Percentiles rank a stretch among this genome's conserved stretches.
These are phyloP conservation scores for Leccinum rimulosum DNA, from an alignment of 768 basidiomycete genomes.

Conservation along the genomic window DNA sequence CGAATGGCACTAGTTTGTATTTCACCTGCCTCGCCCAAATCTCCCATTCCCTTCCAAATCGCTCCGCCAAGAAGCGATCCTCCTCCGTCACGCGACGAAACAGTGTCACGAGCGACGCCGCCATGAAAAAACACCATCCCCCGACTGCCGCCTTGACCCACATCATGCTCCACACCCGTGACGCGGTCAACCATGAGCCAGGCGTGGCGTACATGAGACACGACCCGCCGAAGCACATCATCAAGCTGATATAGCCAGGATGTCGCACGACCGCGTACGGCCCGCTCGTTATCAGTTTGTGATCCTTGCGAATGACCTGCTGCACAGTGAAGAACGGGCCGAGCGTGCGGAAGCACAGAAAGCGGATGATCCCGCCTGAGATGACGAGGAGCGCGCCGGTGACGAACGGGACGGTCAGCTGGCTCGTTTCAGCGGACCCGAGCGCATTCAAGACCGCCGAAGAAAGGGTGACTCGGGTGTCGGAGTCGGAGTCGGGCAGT, in stretches of 20 bases:
- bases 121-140: not conserved
- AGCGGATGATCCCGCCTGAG: slow-evolving; percentile 5
- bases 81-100: slow-evolving; percentile 22
- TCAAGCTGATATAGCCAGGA: slow-evolving; percentile 21
- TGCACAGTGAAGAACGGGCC: slow-evolving; percentile 22
- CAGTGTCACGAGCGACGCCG: not conserved
- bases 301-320: slow-evolving; percentile 19
- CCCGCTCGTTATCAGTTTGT: slow-evolving; percentile 26
- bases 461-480: not conserved
- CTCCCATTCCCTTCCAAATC: slow-evolving; percentile 22
- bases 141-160: not conserved
- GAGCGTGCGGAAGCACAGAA: slow-evolving; percentile 15
- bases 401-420: not conserved
- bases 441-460: slow-evolving; percentile 1
- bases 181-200: slow-evolving; percentile 4
- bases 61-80: slow-evolving; percentile 14
- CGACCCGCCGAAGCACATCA: not conserved
- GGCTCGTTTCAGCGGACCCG: slow-evolving; percentile 6
- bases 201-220: not conserved
- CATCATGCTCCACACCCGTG: not conserved
- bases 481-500: not conserved
- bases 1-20: slow-evolving; percentile 7
- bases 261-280: slow-evolving; percentile 31
- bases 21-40: slow-evolving; percentile 16
- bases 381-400: slow-evolving; percentile 8